These are phyloP conservation scores for Leucocoprinus leucothites DNA, from an alignment of 768 basidiomycete genomes.

Conservation along the genomic window DNA sequence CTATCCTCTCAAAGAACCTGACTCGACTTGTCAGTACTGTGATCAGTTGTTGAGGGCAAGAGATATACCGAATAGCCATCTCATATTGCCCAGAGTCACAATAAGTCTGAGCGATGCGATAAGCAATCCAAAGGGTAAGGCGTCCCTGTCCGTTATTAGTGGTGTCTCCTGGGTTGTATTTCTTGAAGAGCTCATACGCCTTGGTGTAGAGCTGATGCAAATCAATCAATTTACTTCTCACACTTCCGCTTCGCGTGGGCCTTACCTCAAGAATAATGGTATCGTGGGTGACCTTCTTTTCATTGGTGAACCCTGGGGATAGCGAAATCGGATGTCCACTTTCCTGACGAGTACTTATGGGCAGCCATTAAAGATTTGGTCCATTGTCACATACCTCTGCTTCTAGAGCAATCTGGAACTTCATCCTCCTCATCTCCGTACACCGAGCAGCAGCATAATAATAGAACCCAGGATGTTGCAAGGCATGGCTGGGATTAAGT, in stretches of 20 bases:
- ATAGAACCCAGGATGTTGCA: constrained; percentile 92
- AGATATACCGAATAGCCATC: constrained; percentile 77
- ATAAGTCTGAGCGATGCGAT: constrained; percentile 86
- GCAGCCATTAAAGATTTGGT: constrained; percentile 3
- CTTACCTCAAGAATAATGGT: constrained; percentile 78
- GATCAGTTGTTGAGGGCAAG: neutral
- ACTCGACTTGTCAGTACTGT: neutral
- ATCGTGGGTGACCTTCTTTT: constrained; percentile 90
- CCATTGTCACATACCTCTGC: constrained; percentile 41
- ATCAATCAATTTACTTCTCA: neutral
- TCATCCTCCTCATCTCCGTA: constrained; percentile 69
- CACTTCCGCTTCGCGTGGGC: too few relatives aligned
- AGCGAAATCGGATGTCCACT: constrained; percentile 21
- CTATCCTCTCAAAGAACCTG: constrained; percentile 93
- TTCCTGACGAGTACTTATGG: constrained; percentile 16
- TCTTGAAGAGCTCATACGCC: constrained; percentile 92
- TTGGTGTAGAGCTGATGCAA: constrained; percentile 79
- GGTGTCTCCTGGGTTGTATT: constrained; percentile 41
- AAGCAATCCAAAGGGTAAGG: constrained; percentile 87
- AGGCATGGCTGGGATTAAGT: constrained; percentile 73
- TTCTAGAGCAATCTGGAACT: constrained; percentile 59
- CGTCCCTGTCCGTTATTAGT: constrained; percentile 61
- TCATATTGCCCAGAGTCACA: constrained; percentile 78
- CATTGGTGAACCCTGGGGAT: constrained; percentile 79
- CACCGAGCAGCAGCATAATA: constrained; percentile 88